These are phyloP conservation scores for Hypomontagnella monticulosa DNA, from an alignment of 495 filamentous ascomycete species.

Conservation along the genomic window DNA sequence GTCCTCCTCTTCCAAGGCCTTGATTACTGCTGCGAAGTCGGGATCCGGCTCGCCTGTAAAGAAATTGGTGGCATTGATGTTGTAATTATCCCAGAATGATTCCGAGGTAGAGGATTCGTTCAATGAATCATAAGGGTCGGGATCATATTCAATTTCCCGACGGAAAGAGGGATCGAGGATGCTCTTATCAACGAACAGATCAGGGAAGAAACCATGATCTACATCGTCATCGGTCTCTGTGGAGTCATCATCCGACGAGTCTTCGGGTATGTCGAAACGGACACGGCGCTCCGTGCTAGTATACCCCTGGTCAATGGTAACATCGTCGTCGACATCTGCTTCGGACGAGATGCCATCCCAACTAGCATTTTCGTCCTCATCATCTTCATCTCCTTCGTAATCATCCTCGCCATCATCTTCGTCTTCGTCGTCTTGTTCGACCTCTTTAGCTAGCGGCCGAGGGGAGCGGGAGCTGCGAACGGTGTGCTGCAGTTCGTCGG, in stretches of 20 bases:
- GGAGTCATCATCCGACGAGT: conserved; percentile 57
- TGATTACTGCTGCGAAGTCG: conserved; percentile 47
- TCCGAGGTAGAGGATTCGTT: conserved; percentile 47
- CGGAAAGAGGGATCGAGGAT: conserved; percentile 73
- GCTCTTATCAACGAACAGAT: conserved; percentile 78
- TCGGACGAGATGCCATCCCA: conserved; percentile 68
- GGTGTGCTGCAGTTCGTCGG: conserved; percentile 46
- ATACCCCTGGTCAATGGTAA: conserved; percentile 52
- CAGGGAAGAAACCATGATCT: conserved; percentile 67
- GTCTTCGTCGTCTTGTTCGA: conserved; percentile 53
- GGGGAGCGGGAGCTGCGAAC: conserved; percentile 48
- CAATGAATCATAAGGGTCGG: conserved; percentile 57
- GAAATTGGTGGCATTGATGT: conserved; percentile 29
- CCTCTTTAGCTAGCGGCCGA: conserved; percentile 53
- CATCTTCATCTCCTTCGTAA: conserved; percentile 50
- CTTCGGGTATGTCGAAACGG: conserved; percentile 60
- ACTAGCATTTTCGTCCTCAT: conserved; percentile 56
- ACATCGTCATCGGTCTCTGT: conserved; percentile 56
- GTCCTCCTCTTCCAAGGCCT: conserved; percentile 34
- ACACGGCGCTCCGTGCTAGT: conserved; percentile 61
- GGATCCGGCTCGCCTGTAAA: conserved; percentile 33
- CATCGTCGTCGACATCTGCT: conserved; percentile 57
- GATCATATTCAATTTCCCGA: conserved; percentile 72
- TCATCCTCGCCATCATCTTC: conserved; percentile 52
- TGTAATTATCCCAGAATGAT: conserved; percentile 58